These are phyloP conservation scores for Gymnopus androsaceus DNA, from an alignment of 1,284 basidiomycete genomes.

Conservation along the genomic window DNA sequence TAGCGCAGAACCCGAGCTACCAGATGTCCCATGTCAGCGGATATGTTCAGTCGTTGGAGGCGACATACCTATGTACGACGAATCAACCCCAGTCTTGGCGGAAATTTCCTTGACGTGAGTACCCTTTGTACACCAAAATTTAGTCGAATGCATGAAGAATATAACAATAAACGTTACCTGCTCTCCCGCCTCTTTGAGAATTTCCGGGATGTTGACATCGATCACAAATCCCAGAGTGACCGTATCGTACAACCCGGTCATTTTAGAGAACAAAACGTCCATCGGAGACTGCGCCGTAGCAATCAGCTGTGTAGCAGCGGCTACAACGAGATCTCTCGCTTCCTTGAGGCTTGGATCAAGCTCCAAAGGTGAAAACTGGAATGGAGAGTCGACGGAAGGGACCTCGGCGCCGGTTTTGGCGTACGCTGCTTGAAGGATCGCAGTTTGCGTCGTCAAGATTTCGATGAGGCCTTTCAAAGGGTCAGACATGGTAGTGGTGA, in stretches of 20 bases:
- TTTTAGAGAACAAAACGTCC: constrained; percentile 15
- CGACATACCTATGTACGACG: constrained; percentile 31
- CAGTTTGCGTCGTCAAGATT: constrained; percentile 2
- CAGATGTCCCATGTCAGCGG: neutral
- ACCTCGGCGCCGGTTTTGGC: neutral
- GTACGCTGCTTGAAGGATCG: neutral
- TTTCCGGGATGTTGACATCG: constrained; percentile 28
- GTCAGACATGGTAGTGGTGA: too few relatives aligned
- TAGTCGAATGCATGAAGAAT: neutral
- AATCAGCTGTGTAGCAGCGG: constrained; percentile 4
- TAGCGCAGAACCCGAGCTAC: constrained; percentile 33
- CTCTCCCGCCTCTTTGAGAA: constrained; percentile 2
- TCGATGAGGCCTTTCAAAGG: neutral
- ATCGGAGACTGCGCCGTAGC: constrained; percentile 15
- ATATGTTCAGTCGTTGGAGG: neutral
- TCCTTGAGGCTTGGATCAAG: neutral
- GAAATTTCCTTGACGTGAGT: constrained; percentile 38
- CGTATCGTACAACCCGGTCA: neutral
- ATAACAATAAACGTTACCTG: neutral
- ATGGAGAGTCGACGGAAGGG: neutral
- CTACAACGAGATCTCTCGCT: neutral
- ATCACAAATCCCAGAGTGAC: constrained; percentile 30
- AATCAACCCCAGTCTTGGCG: constrained; percentile 31
- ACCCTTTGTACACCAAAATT: constrained; percentile 23
- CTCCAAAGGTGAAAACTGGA: neutral